These are phyloP conservation scores for Sequoiadendron giganteum DNA, from an alignment of 75 land plant species.

Conservation along the genomic window DNA sequence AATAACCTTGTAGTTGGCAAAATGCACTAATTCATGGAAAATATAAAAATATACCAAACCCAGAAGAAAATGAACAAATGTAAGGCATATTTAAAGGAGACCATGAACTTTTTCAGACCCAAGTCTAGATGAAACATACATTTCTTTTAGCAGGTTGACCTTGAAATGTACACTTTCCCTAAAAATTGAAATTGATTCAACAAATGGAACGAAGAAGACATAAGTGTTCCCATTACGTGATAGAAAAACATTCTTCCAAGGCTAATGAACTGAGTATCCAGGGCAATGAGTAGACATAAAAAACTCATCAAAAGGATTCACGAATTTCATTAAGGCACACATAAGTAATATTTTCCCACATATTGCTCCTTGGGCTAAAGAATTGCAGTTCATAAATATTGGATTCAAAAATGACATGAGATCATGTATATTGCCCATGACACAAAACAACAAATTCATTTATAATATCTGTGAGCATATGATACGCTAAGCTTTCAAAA, in stretches of 20 bases:
- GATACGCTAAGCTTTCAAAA: neutral
- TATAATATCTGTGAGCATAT: neutral
- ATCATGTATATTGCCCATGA: neutral
- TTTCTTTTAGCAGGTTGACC: too few species aligned
- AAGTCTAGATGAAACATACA: neutral
- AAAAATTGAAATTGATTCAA: neutral
- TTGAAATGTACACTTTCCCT: too few species aligned
- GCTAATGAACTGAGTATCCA: neutral
- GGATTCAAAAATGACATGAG: neutral
- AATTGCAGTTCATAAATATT: neutral
- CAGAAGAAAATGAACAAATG: too few species aligned
- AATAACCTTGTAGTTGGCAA: neutral
- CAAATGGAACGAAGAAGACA: neutral
- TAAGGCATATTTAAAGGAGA: too few species aligned
- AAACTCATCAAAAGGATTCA: neutral
- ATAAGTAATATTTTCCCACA: too few species aligned
- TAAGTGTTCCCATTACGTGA: neutral
- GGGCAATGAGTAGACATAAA: neutral
- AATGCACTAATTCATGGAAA: neutral
- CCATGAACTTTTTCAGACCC: neutral
- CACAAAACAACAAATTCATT: neutral
- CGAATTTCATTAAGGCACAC: neutral
- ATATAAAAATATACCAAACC: neutral
- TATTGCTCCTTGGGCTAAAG: neutral
- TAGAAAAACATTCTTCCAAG: neutral